phyloP scores from a whole-genome alignment of 441 rosid genomes.

The Geranium incanum region DNA sequence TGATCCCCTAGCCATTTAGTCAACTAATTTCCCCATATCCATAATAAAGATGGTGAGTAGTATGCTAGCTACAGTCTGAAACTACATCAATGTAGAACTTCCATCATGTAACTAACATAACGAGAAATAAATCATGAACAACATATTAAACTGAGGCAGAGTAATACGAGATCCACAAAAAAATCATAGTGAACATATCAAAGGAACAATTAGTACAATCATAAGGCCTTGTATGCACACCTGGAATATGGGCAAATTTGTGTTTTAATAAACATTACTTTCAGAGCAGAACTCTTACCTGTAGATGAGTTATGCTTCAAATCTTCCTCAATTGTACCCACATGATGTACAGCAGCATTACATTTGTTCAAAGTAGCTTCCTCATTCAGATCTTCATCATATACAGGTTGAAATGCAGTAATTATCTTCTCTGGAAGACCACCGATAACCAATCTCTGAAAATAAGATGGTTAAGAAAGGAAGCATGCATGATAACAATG shows the following conservation, averaged over 20 bases:
- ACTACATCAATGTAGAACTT: no score
- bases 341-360: conserved; percentile 31
- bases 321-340: conserved; percentile 41
- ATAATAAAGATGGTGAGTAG: no score
- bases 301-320: conserved; percentile 31
- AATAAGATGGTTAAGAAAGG: conserved; percentile 26
- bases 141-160: no score
- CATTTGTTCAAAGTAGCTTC: conserved; percentile 47
- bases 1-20: no score
- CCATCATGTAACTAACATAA: no score
- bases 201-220: background rate
- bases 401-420: conserved; percentile 54
- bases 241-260: background rate
- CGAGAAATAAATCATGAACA: no score
- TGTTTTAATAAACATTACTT: background rate
- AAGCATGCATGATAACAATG: background rate
- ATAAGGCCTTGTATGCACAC: background rate
- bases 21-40: no score
- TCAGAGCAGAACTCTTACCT: conserved; percentile 33
- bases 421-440: conserved; percentile 60
- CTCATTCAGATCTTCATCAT: conserved; percentile 45
- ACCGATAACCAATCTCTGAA: conserved; percentile 63
- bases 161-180: no score
- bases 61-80: no score
- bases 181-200: background rate